These are phyloP conservation scores for Talaromyces proteolyticus DNA, from an alignment of 495 filamentous ascomycete genomes.

Conservation along the genomic window DNA sequence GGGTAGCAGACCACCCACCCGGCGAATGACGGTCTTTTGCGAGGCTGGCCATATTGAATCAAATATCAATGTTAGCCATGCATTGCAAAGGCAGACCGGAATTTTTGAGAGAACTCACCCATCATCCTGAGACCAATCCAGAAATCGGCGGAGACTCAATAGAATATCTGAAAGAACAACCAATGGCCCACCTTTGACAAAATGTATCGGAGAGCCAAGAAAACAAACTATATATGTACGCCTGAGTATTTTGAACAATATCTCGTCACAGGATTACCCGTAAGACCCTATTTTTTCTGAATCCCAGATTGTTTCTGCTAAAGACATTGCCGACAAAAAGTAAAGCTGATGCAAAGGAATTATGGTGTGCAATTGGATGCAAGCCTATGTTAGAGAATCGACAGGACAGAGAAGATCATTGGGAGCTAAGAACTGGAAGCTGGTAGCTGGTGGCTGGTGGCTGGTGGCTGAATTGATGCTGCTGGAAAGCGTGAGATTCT, in stretches of 20 bases:
- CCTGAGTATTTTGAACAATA: not conserved
- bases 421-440: not conserved
- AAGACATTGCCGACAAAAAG: not conserved
- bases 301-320: not conserved
- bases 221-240: no score
- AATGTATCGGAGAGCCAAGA: no score
- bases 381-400: constrained; percentile 4
- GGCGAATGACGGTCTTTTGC: not conserved
- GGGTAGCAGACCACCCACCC: constrained; percentile 13
- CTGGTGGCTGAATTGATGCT: no score
- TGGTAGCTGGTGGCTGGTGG: no score
- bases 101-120: no score
- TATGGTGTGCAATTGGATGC: constrained; percentile 1
- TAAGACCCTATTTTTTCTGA: constrained; percentile 1
- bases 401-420: not conserved
- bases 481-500: no score
- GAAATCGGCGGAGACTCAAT: no score
- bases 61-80: not conserved
- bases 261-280: not conserved
- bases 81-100: no score
- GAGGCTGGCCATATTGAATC: not conserved
- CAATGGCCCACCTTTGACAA: no score
- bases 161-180: no score
- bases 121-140: no score
- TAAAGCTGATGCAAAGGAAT: not conserved